Evolutionary conservation across 2,329 filamentous ascomycete species (phyloP).

Genomic region (Alternaria rosae): DNA sequence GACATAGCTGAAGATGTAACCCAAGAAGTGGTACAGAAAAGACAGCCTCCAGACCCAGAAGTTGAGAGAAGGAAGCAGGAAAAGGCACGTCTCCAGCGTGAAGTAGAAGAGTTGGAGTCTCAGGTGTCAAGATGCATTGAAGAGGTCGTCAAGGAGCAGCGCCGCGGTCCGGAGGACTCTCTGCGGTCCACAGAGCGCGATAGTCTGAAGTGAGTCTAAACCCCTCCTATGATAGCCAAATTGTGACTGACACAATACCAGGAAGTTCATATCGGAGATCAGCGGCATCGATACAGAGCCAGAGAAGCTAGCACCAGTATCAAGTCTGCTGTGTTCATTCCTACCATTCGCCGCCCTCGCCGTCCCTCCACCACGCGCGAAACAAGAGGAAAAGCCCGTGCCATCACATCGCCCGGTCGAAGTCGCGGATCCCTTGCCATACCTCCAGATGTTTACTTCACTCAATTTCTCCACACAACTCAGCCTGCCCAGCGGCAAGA

Average conservation of each 20-base stretch:
- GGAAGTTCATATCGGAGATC: constrained; percentile 36
- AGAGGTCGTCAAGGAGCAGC: constrained; percentile 37
- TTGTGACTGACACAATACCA: constrained; percentile 19
- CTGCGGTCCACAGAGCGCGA: constrained; percentile 30
- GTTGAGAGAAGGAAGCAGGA: constrained; percentile 41
- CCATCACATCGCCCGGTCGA: constrained; percentile 71
- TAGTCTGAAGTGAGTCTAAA: constrained; percentile 31
- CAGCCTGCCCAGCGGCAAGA: constrained; percentile 28
- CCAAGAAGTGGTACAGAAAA: constrained; percentile 3
- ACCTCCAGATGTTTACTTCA: constrained; percentile 74
- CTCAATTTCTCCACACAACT: constrained; percentile 67
- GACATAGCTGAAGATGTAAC: constrained; percentile 1
- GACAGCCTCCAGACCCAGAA: constrained; percentile 29
- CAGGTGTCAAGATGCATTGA: constrained; percentile 40
- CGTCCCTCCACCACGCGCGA: constrained; percentile 33
- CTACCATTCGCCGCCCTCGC: constrained; percentile 46
- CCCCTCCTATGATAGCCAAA: not conserved
- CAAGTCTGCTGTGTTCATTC: constrained; percentile 50
- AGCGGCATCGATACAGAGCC: constrained; percentile 21
- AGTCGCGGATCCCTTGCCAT: constrained; percentile 70
- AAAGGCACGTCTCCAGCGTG: constrained; percentile 36
- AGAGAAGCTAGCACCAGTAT: constrained; percentile 35
- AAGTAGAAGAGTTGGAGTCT: constrained; percentile 41
- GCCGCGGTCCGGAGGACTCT: constrained; percentile 19
- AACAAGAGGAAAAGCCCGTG: constrained; percentile 48